These are phyloP conservation scores for Tetraselmis chui DNA, from an alignment of 139 green algal genomes.

Conservation along the genomic window DNA sequence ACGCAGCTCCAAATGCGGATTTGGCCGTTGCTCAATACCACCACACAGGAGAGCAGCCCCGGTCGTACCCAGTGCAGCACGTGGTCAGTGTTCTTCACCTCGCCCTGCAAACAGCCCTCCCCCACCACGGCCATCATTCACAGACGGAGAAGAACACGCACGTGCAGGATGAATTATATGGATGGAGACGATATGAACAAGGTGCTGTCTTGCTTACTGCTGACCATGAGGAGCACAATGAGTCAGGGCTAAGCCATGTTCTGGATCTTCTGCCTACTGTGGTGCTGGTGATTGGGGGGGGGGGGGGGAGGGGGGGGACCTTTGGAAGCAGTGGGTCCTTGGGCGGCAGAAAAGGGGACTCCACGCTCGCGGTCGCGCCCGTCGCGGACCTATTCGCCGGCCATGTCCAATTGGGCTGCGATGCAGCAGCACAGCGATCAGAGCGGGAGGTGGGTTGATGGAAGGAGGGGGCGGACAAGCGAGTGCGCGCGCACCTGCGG, in stretches of 20 bases:
- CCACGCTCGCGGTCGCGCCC: background rate
- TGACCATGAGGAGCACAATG: background rate
- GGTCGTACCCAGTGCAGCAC: background rate
- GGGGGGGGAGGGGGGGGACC: background rate
- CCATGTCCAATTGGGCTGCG: background rate
- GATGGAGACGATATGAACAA: no score
- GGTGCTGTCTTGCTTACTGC: background rate
- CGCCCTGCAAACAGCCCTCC: background rate
- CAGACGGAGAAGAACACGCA: background rate
- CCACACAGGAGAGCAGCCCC: background rate
- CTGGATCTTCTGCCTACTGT: background rate
- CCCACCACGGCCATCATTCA: background rate
- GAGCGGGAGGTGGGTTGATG: background rate
- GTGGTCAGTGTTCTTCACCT: background rate
- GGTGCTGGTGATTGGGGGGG: background rate
- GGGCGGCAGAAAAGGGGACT: background rate
- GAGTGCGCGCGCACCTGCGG: background rate
- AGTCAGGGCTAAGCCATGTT: background rate
- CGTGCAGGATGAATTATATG: no score
- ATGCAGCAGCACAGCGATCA: background rate
- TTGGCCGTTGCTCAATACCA: background rate
- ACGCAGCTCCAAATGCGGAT: background rate
- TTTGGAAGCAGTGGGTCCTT: background rate
- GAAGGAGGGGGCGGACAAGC: background rate
- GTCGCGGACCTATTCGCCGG: background rate